phyloP scores from a whole-genome alignment of 352 stramenopile species.

The Phytophthora sp. region DNA sequence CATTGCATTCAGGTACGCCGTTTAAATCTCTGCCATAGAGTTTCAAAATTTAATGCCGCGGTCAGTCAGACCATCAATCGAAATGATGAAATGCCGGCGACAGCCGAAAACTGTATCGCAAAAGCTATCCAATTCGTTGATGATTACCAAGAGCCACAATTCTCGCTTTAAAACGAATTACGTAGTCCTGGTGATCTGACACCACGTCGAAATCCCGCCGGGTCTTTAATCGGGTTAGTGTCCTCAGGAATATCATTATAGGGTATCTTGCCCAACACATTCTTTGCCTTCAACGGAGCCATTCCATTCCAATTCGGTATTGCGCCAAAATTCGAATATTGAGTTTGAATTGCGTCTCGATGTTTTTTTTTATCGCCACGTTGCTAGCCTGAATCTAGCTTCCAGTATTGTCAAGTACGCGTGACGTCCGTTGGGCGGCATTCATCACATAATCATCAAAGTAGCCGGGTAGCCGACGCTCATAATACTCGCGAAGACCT shows the following conservation, averaged over 20 bases:
- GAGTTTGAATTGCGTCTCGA: neutral
- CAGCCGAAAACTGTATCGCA: no score
- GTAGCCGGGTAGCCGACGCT: neutral
- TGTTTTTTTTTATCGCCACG: neutral
- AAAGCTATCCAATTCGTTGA: no score
- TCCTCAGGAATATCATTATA: neutral
- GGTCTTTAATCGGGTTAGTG: neutral
- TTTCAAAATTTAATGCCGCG: no score
- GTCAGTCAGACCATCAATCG: no score
- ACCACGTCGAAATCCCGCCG: constrained; percentile 2
- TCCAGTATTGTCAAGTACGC: neutral
- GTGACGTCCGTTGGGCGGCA: neutral
- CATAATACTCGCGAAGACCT: neutral
- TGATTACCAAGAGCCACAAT: constrained; percentile 16
- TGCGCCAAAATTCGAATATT: neutral
- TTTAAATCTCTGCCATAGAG: no score
- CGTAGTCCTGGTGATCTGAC: constrained; percentile 7
- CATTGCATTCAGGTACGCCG: no score
- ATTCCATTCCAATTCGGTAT: constrained; percentile 3
- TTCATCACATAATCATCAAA: neutral
- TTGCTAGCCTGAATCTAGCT: neutral
- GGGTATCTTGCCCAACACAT: neutral
- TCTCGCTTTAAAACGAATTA: constrained; percentile 6
- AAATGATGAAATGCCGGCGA: no score
- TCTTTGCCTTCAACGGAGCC: constrained; percentile 3